Conservation (phyloP, 306 rosid genomes). For the Vigna trinervia region DNA sequence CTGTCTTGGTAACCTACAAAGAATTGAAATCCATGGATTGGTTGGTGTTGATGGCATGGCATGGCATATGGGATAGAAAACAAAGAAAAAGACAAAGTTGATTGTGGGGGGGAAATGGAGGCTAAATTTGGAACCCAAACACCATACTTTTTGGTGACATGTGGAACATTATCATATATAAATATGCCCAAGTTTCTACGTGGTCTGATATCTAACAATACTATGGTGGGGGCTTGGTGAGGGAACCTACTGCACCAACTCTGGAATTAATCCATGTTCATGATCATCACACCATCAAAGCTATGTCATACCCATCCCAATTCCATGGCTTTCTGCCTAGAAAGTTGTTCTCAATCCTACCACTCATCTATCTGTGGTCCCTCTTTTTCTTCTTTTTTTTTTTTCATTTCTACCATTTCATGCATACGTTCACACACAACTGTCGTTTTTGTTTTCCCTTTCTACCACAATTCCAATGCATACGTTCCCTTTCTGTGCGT, state of each 20-base stretch:
- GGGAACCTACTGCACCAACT: conserved; percentile 44
- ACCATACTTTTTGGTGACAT: conserved; percentile 33
- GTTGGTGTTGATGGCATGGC: background rate
- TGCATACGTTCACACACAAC: background rate
- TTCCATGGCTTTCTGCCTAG: conserved; percentile 21
- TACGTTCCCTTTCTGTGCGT: background rate
- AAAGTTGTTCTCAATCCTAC: conserved; percentile 20
- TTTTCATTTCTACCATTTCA: conserved; percentile 26
- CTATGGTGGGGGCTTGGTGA: conserved; percentile 31
- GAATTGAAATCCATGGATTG: background rate
- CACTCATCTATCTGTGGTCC: conserved; percentile 40
- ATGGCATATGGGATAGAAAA: background rate
- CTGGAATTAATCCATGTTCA: conserved; percentile 27
- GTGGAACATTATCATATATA: conserved; percentile 37
- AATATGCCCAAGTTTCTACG: conserved; percentile 38
- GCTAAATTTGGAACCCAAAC: conserved; percentile 25
- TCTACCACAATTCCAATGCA: background rate
- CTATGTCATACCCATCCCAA: conserved; percentile 25
- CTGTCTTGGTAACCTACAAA: background rate
- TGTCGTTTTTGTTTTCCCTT: conserved; percentile 9
- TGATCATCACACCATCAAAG: conserved; percentile 43
- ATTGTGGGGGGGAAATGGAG: conserved; percentile 1
- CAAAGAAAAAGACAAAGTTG: background rate
- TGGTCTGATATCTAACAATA: conserved; percentile 13
- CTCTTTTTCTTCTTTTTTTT: background rate